These are phyloP conservation scores for Nepenthes mirabilis DNA, from an alignment of 148 eudicot genomes.

Conservation along the genomic window DNA sequence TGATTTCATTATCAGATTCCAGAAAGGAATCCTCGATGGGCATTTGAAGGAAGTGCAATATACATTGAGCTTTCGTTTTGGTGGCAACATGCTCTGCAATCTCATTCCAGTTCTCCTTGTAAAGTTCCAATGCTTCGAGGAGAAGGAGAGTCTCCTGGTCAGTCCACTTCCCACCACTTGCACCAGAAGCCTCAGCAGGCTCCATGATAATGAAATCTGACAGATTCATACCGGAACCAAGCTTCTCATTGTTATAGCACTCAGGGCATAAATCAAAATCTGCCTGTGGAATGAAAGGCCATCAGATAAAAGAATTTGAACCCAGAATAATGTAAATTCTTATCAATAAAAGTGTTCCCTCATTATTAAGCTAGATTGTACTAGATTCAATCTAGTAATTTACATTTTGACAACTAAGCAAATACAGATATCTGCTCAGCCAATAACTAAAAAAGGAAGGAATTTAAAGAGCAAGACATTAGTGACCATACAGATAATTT, in stretches of 20 bases:
- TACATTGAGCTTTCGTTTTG: conserved; percentile 94
- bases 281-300: conserved; percentile 47
- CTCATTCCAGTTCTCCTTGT: conserved; percentile 94
- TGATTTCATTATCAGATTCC: conserved; percentile 34
- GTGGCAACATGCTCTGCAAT: conserved; percentile 99
- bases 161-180: conserved; percentile 92
- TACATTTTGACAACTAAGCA: too few species aligned
- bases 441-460: too few species aligned
- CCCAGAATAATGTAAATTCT: background rate
- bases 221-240: conserved; percentile 82
- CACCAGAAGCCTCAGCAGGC: conserved; percentile 85
- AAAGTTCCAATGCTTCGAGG: conserved; percentile 91
- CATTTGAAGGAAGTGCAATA: conserved; percentile 94
- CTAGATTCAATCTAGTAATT: too few species aligned
- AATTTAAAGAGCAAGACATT: too few species aligned
- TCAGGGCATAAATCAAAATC: conserved; percentile 94
- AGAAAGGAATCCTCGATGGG: conserved; percentile 83
- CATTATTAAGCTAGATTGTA: too few species aligned
- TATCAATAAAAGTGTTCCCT: background rate
- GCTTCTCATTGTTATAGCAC: conserved; percentile 86
- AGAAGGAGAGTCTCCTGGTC: conserved; percentile 97
- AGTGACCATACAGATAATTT: too few species aligned
- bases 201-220: conserved; percentile 97
- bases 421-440: too few species aligned
- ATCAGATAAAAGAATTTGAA: conserved; percentile 11